Evolutionary conservation across 768 basidiomycete species (phyloP).

Genomic region (Tylopilus rubrobrunneus): DNA sequence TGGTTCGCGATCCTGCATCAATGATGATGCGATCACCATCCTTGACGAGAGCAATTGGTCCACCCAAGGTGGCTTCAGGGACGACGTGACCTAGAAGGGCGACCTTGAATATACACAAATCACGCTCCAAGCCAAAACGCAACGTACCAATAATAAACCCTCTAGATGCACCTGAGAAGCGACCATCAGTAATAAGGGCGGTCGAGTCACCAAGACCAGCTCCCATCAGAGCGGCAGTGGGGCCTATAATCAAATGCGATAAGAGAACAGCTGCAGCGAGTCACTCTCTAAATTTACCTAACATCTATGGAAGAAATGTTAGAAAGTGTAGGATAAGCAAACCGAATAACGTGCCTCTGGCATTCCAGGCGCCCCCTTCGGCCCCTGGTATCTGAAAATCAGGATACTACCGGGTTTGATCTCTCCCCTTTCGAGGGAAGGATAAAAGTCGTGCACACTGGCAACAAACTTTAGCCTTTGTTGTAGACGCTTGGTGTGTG

Average conservation of each 20-base stretch:
- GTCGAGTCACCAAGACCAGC: conserved; percentile 77
- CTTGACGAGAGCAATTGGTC: conserved; percentile 82
- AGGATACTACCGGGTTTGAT: conserved; percentile 73
- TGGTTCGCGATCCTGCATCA: conserved; percentile 64
- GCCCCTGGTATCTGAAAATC: conserved; percentile 86
- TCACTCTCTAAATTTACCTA: conserved; percentile 30
- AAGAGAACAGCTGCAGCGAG: background rate
- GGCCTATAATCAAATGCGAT: conserved; percentile 39
- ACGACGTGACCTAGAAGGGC: conserved; percentile 48
- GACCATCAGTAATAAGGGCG: conserved; percentile 83
- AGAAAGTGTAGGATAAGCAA: background rate
- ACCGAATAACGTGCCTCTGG: conserved; percentile 52
- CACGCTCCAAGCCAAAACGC: background rate
- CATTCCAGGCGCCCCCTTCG: conserved; percentile 91
- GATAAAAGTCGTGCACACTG: conserved; percentile 69
- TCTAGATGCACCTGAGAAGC: conserved; percentile 80
- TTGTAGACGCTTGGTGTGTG: background rate
- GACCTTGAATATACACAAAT: conserved; percentile 37
- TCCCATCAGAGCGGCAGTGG: conserved; percentile 81
- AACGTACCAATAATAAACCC: conserved; percentile 56
- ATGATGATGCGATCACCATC: conserved; percentile 81
- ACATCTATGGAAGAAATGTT: conserved; percentile 34
- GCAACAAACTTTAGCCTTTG: conserved; percentile 4
- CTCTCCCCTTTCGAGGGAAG: conserved; percentile 67
- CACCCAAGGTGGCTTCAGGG: conserved; percentile 71